Conservation (phyloP, 2,329 filamentous ascomycete genomes). For the Gliomastix tumulicola region DNA sequence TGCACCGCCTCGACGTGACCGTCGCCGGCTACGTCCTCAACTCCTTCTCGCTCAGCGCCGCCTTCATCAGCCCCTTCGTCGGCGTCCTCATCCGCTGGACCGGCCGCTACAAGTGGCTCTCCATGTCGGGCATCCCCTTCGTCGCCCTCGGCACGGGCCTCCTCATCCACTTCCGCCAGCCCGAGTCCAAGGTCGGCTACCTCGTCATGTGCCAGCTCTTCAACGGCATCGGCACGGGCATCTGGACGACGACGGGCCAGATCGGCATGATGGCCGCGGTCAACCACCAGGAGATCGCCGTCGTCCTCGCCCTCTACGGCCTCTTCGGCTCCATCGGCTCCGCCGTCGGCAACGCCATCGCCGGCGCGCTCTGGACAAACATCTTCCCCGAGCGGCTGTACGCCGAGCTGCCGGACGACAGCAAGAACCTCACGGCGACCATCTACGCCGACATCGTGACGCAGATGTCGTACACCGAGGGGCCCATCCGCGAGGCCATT, state of each 20-base stretch:
- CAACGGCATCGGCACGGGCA: conserved; percentile 32
- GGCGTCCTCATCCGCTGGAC: conserved; percentile 37
- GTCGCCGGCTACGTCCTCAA: conserved; percentile 35
- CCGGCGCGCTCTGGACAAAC: conserved; percentile 54
- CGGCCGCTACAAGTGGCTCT: conserved; percentile 31
- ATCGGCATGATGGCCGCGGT: conserved; percentile 47
- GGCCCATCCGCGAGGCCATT: conserved; percentile 43
- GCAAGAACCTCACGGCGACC: conserved; percentile 18
- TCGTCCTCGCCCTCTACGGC: conserved; percentile 46
- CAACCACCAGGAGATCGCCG: conserved; percentile 46
- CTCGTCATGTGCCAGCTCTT: conserved; percentile 47
- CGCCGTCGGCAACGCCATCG: conserved; percentile 48
- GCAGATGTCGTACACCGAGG: conserved; percentile 40
- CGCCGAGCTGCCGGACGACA: conserved; percentile 28
- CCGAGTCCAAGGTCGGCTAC: conserved; percentile 25
- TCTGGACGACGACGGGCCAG: conserved; percentile 34
- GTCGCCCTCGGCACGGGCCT: conserved; percentile 30
- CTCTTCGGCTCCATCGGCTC: conserved; percentile 51
- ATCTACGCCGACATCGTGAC: conserved; percentile 39
- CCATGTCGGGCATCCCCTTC: conserved; percentile 25
- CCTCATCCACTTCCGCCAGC: conserved; percentile 28
- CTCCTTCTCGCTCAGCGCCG: conserved; percentile 35
- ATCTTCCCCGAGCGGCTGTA: conserved; percentile 31
- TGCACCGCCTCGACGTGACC: conserved; percentile 28
- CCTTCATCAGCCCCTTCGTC: conserved; percentile 37